Conservation (phyloP, 2,329 filamentous ascomycete species). For the Cladosporium colombiae region DNA sequence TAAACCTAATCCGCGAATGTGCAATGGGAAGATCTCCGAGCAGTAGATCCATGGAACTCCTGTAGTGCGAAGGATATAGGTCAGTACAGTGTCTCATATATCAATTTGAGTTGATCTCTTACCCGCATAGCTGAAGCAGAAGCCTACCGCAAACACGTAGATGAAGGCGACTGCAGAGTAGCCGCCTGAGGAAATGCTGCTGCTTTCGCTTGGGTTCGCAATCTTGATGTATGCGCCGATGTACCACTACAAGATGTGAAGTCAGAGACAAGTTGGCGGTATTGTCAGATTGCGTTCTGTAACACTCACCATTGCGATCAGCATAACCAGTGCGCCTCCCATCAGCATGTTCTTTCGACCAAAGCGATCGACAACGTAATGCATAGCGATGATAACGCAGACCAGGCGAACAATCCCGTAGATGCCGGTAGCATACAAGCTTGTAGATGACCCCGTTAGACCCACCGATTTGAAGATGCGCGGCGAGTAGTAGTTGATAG, state of each 20-base stretch:
- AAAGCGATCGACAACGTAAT: conserved; percentile 22
- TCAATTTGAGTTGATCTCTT: neutral
- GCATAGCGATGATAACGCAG: conserved; percentile 27
- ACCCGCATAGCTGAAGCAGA: conserved; percentile 23
- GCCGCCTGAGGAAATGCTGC: conserved; percentile 15
- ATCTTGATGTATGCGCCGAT: conserved; percentile 16
- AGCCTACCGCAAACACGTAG: conserved; percentile 24
- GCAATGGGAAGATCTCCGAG: conserved; percentile 20
- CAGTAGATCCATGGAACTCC: conserved; percentile 23
- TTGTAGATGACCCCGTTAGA: conserved; percentile 27
- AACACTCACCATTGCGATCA: conserved; percentile 19
- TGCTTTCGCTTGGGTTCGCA: neutral
- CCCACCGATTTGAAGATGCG: conserved; percentile 26
- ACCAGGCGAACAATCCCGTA: conserved; percentile 31
- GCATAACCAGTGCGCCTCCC: conserved; percentile 23
- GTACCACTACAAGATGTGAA: conserved; percentile 19
- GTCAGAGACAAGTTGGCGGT: neutral
- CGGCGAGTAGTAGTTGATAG: conserved; percentile 25
- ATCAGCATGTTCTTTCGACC: conserved; percentile 27
- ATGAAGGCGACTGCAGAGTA: conserved; percentile 24
- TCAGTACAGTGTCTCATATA: neutral
- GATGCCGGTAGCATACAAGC: conserved; percentile 30
- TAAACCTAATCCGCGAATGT: conserved; percentile 21
- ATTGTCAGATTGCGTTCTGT: neutral
- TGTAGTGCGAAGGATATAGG: neutral